These are phyloP conservation scores for Discostella stelligera DNA, from an alignment of 352 stramenopile species.

Conservation along the genomic window DNA sequence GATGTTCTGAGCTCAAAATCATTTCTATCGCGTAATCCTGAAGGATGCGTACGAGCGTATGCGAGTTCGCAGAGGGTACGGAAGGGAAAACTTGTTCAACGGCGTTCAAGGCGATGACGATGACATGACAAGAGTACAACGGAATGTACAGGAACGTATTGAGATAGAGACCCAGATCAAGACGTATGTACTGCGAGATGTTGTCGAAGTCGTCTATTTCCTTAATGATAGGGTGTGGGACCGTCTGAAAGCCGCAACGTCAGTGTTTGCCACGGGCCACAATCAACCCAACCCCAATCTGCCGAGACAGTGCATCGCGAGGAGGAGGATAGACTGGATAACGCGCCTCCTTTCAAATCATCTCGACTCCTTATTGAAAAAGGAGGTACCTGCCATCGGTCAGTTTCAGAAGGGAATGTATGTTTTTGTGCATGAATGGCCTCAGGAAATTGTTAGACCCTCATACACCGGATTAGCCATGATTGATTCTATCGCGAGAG, in stretches of 20 bases:
- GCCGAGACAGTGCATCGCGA: conserved; percentile 45
- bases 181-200: conserved; percentile 28
- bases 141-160: conserved; percentile 55
- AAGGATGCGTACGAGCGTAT: conserved; percentile 49
- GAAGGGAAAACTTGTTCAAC: conserved; percentile 50
- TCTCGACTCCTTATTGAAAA: background rate
- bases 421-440: conserved; percentile 43
- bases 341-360: background rate
- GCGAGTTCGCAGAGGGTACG: conserved; percentile 67
- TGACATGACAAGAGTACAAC: conserved; percentile 31
- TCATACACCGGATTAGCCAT: conserved; percentile 25
- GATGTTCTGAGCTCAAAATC: background rate
- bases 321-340: conserved; percentile 53
- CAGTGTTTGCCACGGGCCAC: background rate
- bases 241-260: conserved; percentile 30
- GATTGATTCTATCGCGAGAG: conserved; percentile 20
- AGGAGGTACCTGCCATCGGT: background rate
- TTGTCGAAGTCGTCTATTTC: conserved; percentile 45
- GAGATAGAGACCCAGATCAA: conserved; percentile 45
- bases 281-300: conserved; percentile 6
- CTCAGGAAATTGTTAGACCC: conserved; percentile 9
- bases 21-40: conserved; percentile 4
- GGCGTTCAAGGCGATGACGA: conserved; percentile 47
- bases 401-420: conserved; percentile 20
- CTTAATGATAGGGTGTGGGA: conserved; percentile 36